Evolutionary conservation across 2,329 filamentous ascomycete species (phyloP), one percentile per base, ranked within the genome.

Genomic region (Penicillium sp.): DNA sequence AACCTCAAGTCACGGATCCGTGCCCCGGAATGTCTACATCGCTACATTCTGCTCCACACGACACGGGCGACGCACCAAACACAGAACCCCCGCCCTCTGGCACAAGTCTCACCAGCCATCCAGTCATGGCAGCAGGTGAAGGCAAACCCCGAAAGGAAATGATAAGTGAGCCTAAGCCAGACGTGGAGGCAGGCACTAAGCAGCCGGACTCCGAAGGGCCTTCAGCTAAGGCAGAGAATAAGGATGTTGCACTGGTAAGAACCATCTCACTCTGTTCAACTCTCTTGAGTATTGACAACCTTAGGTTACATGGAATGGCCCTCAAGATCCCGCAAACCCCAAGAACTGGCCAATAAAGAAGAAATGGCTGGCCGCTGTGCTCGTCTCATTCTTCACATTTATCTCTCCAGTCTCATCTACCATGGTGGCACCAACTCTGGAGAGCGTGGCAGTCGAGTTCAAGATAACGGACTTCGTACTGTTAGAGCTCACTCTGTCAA

Each of bases 381-480:
- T 85, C 55, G 76, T 87, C 27, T 81, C 85, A 0, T 74, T 78
- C 51, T 87, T 87, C 69, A 86, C 85, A 2, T 81, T 88, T 62
- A 83, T 88, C 60, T 85, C 85, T 2, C 86, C 87, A 0, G 84
- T 89, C 31, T 85, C 86, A 2, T 86, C 84, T 5, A 84, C 83
- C 39, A 88, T 89, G 81, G 69, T 84, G 2, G 79, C 82, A 0
- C 83, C 83, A 0, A 81, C 79, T 0, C 65, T 89, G 39, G 69
- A 71, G 10, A 70, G 77, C 2, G 84, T 89, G 49, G 78, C 79
- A 18, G 64, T 67, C 2, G 84, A 88, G 27, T 77, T 89, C 39
- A 60, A 80, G 55, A 84, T 87, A 44, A 71, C 74, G 0, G 76
- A 77, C 50, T 68, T 74, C 27, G 75, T 82, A 33, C 71, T 78